These are phyloP conservation scores for Cladosporium sp. DNA, from an alignment of 2,329 filamentous ascomycete genomes.

Conservation along the genomic window DNA sequence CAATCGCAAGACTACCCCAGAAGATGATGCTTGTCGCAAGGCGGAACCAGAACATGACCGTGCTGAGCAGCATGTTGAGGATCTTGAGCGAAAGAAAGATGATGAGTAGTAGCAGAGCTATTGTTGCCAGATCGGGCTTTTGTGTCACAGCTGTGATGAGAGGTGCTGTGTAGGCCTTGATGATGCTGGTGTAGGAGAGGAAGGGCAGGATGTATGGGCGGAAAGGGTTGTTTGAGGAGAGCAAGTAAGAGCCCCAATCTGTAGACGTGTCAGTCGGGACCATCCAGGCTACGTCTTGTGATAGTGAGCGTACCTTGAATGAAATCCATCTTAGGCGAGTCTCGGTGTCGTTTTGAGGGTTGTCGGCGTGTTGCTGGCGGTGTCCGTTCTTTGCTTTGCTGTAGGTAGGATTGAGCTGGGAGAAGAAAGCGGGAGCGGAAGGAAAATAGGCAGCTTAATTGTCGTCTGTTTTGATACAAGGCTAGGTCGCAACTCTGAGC, in stretches of 20 bases:
- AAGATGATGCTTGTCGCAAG: constrained; percentile 64
- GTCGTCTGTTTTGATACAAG: background rate
- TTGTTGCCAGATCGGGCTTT: constrained; percentile 52
- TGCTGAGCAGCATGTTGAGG: constrained; percentile 67
- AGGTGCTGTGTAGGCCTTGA: constrained; percentile 33
- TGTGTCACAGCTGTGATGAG: constrained; percentile 35
- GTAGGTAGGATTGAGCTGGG: background rate
- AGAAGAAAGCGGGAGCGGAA: background rate
- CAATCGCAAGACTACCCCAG: constrained; percentile 61
- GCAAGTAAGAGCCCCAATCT: constrained; percentile 38
- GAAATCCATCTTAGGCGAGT: constrained; percentile 31
- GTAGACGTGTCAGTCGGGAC: constrained; percentile 24
- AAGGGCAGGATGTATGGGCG: constrained; percentile 25
- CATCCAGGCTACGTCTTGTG: background rate
- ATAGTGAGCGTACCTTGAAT: constrained; percentile 31
- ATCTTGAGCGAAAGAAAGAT: constrained; percentile 67
- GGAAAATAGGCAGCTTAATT: background rate
- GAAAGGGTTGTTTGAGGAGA: constrained; percentile 28
- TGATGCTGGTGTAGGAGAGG: constrained; percentile 24
- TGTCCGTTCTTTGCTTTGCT: background rate
- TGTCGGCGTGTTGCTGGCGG: background rate
- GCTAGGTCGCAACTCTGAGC: constrained; percentile 1
- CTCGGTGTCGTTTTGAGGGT: background rate
- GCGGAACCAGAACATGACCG: constrained; percentile 77
- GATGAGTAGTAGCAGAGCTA: constrained; percentile 60